phyloP scores from a whole-genome alignment of 2,329 filamentous ascomycete species.

The Anisogramma anomala region DNA sequence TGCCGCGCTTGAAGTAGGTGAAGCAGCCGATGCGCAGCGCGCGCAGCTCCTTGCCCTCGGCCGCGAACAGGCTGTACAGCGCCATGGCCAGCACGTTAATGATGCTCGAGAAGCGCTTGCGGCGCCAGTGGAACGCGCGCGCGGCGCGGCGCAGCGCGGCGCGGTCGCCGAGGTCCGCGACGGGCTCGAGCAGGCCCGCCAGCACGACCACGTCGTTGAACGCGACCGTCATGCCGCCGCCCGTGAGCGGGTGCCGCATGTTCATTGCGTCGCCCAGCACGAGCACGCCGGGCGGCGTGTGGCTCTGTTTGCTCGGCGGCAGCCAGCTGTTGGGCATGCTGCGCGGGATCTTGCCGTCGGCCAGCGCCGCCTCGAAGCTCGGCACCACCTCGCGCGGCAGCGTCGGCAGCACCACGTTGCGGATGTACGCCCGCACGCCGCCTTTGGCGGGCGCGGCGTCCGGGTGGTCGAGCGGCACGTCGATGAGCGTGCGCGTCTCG shows the following conservation, averaged over 20 bases:
- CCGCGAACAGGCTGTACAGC: slow-evolving; percentile 83
- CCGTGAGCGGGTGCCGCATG: slow-evolving; percentile 97
- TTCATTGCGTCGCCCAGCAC: slow-evolving; percentile 92
- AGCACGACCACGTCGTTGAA: slow-evolving; percentile 84
- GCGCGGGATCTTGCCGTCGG: slow-evolving; percentile 60
- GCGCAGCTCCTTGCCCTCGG: slow-evolving; percentile 63
- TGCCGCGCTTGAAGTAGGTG: slow-evolving; percentile 70
- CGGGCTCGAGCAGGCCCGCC: slow-evolving; percentile 53
- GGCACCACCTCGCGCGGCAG: slow-evolving; percentile 63
- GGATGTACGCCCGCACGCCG: slow-evolving; percentile 75
- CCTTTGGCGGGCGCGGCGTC: slow-evolving; percentile 63
- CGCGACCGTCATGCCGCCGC: slow-evolving; percentile 95
- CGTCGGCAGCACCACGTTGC: slow-evolving; percentile 61
- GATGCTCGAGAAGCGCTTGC: slow-evolving; percentile 71
- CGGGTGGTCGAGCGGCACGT: slow-evolving; percentile 68
- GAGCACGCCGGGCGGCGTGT: slow-evolving; percentile 54
- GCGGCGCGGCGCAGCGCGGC: slow-evolving; percentile 56
- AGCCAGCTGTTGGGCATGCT: slow-evolving; percentile 97
- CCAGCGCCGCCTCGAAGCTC: slow-evolving; percentile 64
- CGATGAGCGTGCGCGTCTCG: slow-evolving; percentile 82
- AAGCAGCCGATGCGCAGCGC: slow-evolving; percentile 86
- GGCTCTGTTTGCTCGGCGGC: slow-evolving; percentile 53
- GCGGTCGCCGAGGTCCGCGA: slow-evolving; percentile 60
- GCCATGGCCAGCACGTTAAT: slow-evolving; percentile 98
- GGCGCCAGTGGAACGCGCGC: slow-evolving; percentile 69